Evolutionary conservation across 1,139 yeast species (phyloP), one percentile per base, ranked within the genome.

Genomic region (Sugiyamaella sp.): DNA sequence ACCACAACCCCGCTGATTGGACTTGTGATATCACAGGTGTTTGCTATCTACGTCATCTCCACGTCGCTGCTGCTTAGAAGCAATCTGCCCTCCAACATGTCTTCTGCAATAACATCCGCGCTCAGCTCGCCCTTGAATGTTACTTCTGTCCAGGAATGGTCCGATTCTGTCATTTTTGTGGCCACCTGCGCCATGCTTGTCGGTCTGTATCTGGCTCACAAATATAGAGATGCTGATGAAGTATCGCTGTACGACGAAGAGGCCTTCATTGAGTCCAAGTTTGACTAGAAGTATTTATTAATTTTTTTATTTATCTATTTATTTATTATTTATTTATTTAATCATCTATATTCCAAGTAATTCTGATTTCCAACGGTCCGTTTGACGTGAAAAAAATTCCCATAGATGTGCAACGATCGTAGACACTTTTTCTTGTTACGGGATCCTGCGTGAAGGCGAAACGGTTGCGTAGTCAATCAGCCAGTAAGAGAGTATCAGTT

Each of bases 1-100:
- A 5, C 27, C 14, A 49, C 50, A 19, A 20, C 48, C 8, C 45
- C 43, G 21, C 49, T 35, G 35, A 57, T 65, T 3, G 74, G 75
- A 46, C 70, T 89, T 32, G 68, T 87, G 2, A 77, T 86, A 3
- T 80, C 88, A 9, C 87, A 89, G 69, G 72, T 89, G 10, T 72
- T 86, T 17, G 96, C 96, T 0, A 78, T 88, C 2, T 90, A 90
- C 65, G 85, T 86, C 1, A 76, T 90, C 29, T 86, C 97, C 0
- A 88, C 97, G 0, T 85, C 93, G 1, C 73, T 90, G 24, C 75
- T 90, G 62, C 78, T 90, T 52, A 78, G 96, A 54, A 81, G 93
- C 24, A 87, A 86, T 63, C 69, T 89, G 52, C 93, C 96, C 0
- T 69, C 76, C 16, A 76, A 71, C 25, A 80, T 83, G 62, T 74